Percentiles rank a stretch among this genome's conserved stretches.
Evolutionary conservation across 192 early-diverging fungal genomes (phyloP).

Genomic region (Backusella psychrophila): DNA sequence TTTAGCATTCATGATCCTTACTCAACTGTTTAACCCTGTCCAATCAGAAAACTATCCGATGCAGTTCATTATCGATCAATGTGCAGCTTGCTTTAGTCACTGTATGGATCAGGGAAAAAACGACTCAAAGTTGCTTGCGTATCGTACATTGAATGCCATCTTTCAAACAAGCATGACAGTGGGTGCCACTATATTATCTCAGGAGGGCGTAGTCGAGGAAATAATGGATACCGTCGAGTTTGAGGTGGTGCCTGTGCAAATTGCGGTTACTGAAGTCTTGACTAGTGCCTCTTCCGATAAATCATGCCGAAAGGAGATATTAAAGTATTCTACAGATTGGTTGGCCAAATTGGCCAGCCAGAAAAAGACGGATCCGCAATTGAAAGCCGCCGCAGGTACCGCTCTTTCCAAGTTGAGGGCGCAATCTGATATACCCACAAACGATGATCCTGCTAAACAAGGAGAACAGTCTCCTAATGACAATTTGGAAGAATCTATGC

Average conservation of each 20-base stretch:
- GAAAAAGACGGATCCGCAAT: slow-evolving; percentile 33
- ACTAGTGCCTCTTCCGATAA: slow-evolving; percentile 62
- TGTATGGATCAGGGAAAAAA: slow-evolving; percentile 38
- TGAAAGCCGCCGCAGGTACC: slow-evolving; percentile 56
- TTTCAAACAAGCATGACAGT: slow-evolving; percentile 66
- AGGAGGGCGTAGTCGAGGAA: slow-evolving; percentile 64
- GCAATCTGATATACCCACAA: background rate
- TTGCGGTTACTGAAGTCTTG: slow-evolving; percentile 58
- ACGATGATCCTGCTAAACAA: background rate
- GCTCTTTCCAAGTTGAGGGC: slow-evolving; percentile 60
- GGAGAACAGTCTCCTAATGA: slow-evolving; percentile 22
- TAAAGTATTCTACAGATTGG: slow-evolving; percentile 49
- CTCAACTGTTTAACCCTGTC: slow-evolving; percentile 24
- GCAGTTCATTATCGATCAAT: slow-evolving; percentile 28
- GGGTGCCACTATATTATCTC: slow-evolving; percentile 56
- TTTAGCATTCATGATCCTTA: slow-evolving; percentile 27
- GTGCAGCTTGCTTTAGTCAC: slow-evolving; percentile 26
- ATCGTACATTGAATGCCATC: slow-evolving; percentile 54
- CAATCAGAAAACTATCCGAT: slow-evolving; percentile 19
- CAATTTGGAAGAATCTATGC: slow-evolving; percentile 38
- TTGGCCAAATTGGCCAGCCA: slow-evolving; percentile 41
- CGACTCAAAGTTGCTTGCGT: slow-evolving; percentile 32
- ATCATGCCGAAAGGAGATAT: slow-evolving; percentile 54
- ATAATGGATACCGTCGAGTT: slow-evolving; percentile 81
- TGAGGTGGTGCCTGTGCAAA: slow-evolving; percentile 65